Conservation (phyloP, 805 yeast genomes). For the Monosporozyma solicola region DNA sequence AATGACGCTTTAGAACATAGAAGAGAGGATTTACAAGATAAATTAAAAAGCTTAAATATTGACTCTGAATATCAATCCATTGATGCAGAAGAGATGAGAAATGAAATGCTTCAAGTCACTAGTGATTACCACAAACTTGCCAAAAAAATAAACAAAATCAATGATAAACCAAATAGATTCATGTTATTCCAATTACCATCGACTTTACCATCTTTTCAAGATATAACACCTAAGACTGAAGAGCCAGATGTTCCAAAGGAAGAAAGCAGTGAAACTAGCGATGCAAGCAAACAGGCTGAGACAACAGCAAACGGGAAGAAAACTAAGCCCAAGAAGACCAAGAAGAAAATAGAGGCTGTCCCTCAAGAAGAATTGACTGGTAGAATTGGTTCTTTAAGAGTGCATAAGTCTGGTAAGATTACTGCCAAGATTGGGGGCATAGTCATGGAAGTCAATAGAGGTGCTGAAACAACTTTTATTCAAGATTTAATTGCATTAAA, state of each 20-base stretch:
- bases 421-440: slow-evolving; percentile 66
- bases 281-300: slow-evolving; percentile 1
- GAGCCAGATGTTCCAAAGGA: slow-evolving; percentile 1
- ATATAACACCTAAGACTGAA: slow-evolving; percentile 7
- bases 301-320: neutral
- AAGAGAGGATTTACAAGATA: slow-evolving; percentile 23
- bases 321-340: neutral
- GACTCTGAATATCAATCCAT: slow-evolving; percentile 23
- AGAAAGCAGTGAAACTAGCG: slow-evolving; percentile 9
- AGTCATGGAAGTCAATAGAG: slow-evolving; percentile 59
- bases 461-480: slow-evolving; percentile 57
- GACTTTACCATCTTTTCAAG: slow-evolving; percentile 30
- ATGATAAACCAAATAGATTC: slow-evolving; percentile 29
- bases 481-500: slow-evolving; percentile 66
- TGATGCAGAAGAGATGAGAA: slow-evolving; percentile 29
- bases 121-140: slow-evolving; percentile 35
- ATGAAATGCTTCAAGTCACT: slow-evolving; percentile 29
- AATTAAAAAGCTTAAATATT: slow-evolving; percentile 22
- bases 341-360: slow-evolving; percentile 6
- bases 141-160: slow-evolving; percentile 21
- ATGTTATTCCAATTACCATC: slow-evolving; percentile 34
- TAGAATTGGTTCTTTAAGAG: slow-evolving; percentile 59
- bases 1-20: slow-evolving; percentile 14
- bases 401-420: slow-evolving; percentile 77
- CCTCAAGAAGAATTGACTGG: slow-evolving; percentile 35